Evolutionary conservation across 176 grass and related monocot species (phyloP).

Genomic region (Ensete ventricosum): DNA sequence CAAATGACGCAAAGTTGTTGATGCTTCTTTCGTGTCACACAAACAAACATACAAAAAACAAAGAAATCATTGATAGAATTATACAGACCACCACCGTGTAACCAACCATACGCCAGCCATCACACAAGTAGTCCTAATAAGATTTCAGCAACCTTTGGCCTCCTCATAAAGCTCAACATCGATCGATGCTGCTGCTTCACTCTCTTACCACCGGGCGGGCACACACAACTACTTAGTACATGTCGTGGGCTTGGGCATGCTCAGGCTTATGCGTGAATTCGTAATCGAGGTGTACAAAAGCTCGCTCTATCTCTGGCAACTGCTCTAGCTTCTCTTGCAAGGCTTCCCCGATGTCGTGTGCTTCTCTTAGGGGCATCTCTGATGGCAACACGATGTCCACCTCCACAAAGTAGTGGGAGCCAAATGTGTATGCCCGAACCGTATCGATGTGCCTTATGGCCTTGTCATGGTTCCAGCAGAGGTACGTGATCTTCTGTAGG

Average conservation of each 20-base stretch:
- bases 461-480: constrained; percentile 94
- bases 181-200: too few species aligned
- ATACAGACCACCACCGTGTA: too few species aligned
- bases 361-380: constrained; percentile 55
- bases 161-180: too few species aligned
- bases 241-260: constrained; percentile 57
- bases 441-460: constrained; percentile 84
- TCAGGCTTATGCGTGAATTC: constrained; percentile 87
- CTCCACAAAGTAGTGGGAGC: constrained; percentile 90
- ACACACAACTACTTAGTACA: constrained; percentile 8
- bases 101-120: too few species aligned
- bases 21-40: too few species aligned
- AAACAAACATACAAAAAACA: too few species aligned
- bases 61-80: too few species aligned
- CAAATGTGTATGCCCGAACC: constrained; percentile 84
- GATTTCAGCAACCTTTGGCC: too few species aligned
- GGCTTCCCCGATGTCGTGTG: constrained; percentile 86
- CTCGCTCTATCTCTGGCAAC: constrained; percentile 73
- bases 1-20: too few species aligned
- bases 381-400: constrained; percentile 87
- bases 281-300: constrained; percentile 91
- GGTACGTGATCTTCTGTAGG: constrained; percentile 84
- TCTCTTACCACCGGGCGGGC: too few species aligned
- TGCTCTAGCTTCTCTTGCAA: constrained; percentile 90
- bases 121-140: too few species aligned